These are phyloP conservation scores for Phytophthora cactorum DNA, from an alignment of 352 stramenopile genomes.

Conservation along the genomic window DNA sequence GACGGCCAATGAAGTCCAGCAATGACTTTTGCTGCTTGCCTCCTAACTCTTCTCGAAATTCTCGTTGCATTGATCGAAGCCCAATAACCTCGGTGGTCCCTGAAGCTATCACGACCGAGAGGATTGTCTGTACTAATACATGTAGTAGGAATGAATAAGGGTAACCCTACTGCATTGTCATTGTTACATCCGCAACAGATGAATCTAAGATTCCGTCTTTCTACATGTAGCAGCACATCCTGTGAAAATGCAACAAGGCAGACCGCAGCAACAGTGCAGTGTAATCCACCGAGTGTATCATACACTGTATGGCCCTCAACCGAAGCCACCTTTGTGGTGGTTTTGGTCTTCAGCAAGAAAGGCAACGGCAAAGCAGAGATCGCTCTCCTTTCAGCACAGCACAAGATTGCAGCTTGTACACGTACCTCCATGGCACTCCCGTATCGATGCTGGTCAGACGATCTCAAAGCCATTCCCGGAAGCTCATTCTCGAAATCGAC, in stretches of 20 bases:
- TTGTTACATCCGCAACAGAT: too few species aligned
- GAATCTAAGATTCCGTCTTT: background rate
- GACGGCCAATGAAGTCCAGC: too few species aligned
- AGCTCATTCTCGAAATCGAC: slow-evolving; percentile 31
- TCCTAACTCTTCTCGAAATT: too few species aligned
- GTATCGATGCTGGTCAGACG: background rate
- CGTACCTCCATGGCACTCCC: background rate
- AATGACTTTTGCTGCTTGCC: too few species aligned
- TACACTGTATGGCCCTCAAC: too few species aligned
- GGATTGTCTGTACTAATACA: too few species aligned
- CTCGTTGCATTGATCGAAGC: too few species aligned
- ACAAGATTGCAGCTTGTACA: slow-evolving; percentile 15
- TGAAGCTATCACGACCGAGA: too few species aligned
- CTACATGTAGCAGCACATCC: slow-evolving; percentile 10
- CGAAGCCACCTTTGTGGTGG: background rate
- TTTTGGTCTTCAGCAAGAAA: slow-evolving; percentile 2
- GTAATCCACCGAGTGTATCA: too few species aligned
- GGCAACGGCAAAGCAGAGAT: slow-evolving; percentile 12
- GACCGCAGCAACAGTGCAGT: background rate
- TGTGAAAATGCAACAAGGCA: slow-evolving; percentile 9
- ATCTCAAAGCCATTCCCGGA: slow-evolving; percentile 1
- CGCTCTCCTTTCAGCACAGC: slow-evolving; percentile 16
- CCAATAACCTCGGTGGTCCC: too few species aligned
- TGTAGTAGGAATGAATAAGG: too few species aligned
- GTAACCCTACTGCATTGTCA: too few species aligned